Base-by-base conservation (phyloP, 2,329 filamentous ascomycete species). In the Alternaria arborescens region DNA sequence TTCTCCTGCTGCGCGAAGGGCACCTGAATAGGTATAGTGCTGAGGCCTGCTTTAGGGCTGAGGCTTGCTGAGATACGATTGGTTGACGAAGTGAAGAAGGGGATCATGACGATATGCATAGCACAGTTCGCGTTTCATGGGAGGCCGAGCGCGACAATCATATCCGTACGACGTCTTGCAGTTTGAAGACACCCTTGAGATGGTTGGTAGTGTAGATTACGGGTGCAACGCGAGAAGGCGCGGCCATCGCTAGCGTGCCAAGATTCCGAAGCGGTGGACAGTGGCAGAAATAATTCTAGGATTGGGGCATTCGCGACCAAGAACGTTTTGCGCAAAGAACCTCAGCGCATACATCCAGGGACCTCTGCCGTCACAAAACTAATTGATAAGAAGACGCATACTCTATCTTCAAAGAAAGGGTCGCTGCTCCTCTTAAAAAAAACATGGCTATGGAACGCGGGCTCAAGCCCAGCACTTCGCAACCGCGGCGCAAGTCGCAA, bases 381-480 rank as follows among this genome's bases (percentile, higher is more conserved):
- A 28, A 11, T 3, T 18, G 14, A 22, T 14, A 34, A 2, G 16
- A 5, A 20, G 12, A 14, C 22, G 5, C 24, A 8, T n/a, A 2
- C 1, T 11, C 4, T 20, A 8, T 8, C 8, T 4, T 6, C 3
- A 42, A 4, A 18, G 3, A 16, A n/a, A 11, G 18, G 2, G 22
- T 12, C n/a, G 7, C 5, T 5, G n/a, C 20, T 28, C 32, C 16
- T 11, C 4, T 5, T 30, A 28, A 8, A 12, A 47, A n/a, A 6
- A 60, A 8, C 14, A 76, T 77, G 74, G 67, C 72, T 24, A 65
- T 66, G 18, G 67, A 70, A 36, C 59, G 61, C 36, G 65, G 60
- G 12, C 34, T 68, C 1, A 71, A 69, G 51, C 46, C 70, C 40
- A 52, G 44, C 47, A 48, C 61, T 16, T 51, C 61, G 14, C 62